Base-by-base conservation (phyloP, 306 rosid species). In the Prunus persica region DNA sequence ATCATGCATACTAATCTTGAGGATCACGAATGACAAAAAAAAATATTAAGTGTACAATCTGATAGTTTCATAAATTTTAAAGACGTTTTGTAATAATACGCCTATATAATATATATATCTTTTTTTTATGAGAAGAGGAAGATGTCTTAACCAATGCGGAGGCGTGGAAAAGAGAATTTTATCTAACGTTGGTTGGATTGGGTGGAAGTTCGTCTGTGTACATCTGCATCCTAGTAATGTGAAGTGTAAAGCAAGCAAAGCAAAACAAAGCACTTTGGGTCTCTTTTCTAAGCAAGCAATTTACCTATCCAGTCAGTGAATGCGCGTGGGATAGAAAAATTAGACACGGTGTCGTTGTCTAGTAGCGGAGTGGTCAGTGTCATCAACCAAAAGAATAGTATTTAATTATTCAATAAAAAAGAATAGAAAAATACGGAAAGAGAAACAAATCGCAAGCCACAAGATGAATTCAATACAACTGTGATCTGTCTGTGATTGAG, bases 281-380 rank as follows among this genome's bases (percentile, higher is more conserved):
- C 5, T 8, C 38, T 32, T 32, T 32, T 32, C 38, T 32, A 32
- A 32, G 38, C 38, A 32, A 32, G 28, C 5, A 57, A 7, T 6
- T 9, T 3, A 24, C 32, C 27, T 4, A 4, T 25, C 27, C 27
- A 20, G 61, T n/a, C 13, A 1, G 27, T 6, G 4, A 18, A 20
- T 20, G 67, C 22, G 46, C 67, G 22, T 63, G 46, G 12, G 43
- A 3, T 8, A 30, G 5, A 7, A 6, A 61, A 76, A 64, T 67
- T 64, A 69, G 90, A 79, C 87, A 76, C 79, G 38, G 15, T 81
- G 87, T 91, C 91, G 43, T 3, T 80, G 75, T 89, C 85, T 25
- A 76, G 77, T 67, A 8, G 88, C 41, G 66, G 85, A 64, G 56
- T 41, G 69, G 88, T 84, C 91, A 79, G 8, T 74, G 78, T 87